These are phyloP conservation scores for Neodidymelliopsis sp. DNA, from an alignment of 2,329 filamentous ascomycete species.

Conservation along the genomic window DNA sequence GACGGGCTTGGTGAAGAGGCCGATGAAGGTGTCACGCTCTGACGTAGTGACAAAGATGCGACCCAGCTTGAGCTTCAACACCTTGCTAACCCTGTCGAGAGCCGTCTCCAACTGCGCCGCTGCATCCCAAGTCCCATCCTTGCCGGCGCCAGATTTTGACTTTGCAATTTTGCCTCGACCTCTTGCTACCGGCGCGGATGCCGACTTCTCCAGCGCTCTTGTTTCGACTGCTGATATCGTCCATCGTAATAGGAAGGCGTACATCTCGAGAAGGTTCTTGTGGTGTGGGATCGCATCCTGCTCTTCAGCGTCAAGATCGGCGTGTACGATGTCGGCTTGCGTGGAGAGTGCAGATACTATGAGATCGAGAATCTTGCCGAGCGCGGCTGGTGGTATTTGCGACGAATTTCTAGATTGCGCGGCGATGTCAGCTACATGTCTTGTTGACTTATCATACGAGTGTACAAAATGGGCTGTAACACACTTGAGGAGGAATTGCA, in stretches of 20 bases:
- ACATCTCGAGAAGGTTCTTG: constrained; percentile 91
- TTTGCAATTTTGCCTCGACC: constrained; percentile 78
- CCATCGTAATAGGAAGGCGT: constrained; percentile 94
- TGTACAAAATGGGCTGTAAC: constrained; percentile 63
- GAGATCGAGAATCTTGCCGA: constrained; percentile 93
- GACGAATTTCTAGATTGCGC: constrained; percentile 78
- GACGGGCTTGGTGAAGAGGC: constrained; percentile 87
- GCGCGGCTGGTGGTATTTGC: constrained; percentile 77
- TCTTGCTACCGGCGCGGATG: constrained; percentile 73
- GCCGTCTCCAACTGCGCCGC: constrained; percentile 85
- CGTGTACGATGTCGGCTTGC: constrained; percentile 83
- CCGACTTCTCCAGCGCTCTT: constrained; percentile 89
- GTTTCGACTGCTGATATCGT: constrained; percentile 92
- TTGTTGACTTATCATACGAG: constrained; percentile 31
- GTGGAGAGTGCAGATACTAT: constrained; percentile 84
- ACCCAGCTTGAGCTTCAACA: constrained; percentile 87
- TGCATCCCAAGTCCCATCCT: constrained; percentile 87
- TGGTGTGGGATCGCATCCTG: constrained; percentile 80
- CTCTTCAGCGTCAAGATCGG: constrained; percentile 90
- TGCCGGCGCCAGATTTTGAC: constrained; percentile 63
- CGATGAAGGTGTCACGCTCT: constrained; percentile 93
- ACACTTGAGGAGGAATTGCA: constrained; percentile 97
- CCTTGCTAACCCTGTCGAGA: constrained; percentile 94
- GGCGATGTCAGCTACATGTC: constrained; percentile 64
- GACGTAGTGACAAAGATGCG: constrained; percentile 96